phyloP scores from a whole-genome alignment of 345 rosid genomes.

The Erysimum cheiranthoides region DNA sequence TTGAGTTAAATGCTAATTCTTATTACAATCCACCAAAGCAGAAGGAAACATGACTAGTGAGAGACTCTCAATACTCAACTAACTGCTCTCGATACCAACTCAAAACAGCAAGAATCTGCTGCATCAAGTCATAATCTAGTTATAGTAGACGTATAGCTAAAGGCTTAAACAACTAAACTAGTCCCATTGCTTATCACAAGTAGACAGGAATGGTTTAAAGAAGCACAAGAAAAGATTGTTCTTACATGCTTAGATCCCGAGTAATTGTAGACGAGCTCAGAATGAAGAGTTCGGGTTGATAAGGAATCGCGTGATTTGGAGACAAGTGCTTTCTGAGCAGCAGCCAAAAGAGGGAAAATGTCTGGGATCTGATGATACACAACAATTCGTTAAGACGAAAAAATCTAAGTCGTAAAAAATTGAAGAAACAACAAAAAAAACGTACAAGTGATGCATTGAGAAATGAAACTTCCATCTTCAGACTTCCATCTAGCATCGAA shows the following conservation, averaged over 20 bases:
- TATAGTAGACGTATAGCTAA: slow-evolving; percentile 8
- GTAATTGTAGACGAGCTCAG: slow-evolving; percentile 90
- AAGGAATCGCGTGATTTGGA: slow-evolving; percentile 77
- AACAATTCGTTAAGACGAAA: not conserved
- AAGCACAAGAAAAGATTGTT: not conserved
- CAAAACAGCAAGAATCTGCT: slow-evolving; percentile 9
- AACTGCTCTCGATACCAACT: not conserved
- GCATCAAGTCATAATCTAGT: not conserved
- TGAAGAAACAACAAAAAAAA: not conserved
- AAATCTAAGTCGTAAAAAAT: slow-evolving; percentile 5
- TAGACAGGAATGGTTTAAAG: not conserved
- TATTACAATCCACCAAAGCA: slow-evolving; percentile 12
- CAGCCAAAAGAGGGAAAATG: slow-evolving; percentile 82
- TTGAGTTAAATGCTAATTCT: not conserved
- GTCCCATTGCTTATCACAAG: not conserved
- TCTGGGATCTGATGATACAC: slow-evolving; percentile 69
- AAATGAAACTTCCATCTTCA: slow-evolving; percentile 84
- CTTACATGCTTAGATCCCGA: slow-evolving; percentile 92
- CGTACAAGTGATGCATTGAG: slow-evolving; percentile 89
- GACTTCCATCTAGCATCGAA: slow-evolving; percentile 72
- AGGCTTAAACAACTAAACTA: not conserved
- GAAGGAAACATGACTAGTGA: not conserved
- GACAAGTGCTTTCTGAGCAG: slow-evolving; percentile 79
- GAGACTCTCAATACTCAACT: slow-evolving; percentile 4
- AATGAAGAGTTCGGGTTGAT: slow-evolving; percentile 87